A percentile compares a stretch with the other conserved stretches of the same genome.
These are phyloP conservation scores for Neonectria ditissima DNA, from an alignment of 2,329 filamentous ascomycete genomes.

Conservation along the genomic window DNA sequence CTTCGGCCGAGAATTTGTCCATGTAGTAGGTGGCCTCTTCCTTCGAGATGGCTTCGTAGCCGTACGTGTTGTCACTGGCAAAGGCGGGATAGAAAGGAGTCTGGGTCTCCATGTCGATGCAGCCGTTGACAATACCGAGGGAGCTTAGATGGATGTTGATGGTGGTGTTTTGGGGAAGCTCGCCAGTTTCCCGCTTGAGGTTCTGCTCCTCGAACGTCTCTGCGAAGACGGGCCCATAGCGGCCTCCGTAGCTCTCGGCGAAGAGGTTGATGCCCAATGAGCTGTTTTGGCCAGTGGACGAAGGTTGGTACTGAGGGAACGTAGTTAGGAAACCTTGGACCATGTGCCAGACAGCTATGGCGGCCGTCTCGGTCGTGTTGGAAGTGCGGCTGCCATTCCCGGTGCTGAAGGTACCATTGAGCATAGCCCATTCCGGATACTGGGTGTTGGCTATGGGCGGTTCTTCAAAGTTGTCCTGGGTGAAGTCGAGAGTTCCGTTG, in stretches of 20 bases:
- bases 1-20: slow-evolving; percentile 45
- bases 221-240: slow-evolving; percentile 76
- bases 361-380: slow-evolving; percentile 68
- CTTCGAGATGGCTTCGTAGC: slow-evolving; percentile 66
- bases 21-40: slow-evolving; percentile 62
- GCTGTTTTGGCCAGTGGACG: slow-evolving; percentile 50
- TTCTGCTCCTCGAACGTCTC: slow-evolving; percentile 72
- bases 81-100: slow-evolving; percentile 67
- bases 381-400: slow-evolving; percentile 60
- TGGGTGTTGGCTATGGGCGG: slow-evolving; percentile 37
- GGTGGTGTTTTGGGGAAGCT: slow-evolving; percentile 61
- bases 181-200: slow-evolving; percentile 61
- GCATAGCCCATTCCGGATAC: slow-evolving; percentile 51
- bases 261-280: slow-evolving; percentile 72
- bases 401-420: slow-evolving; percentile 76
- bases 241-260: slow-evolving; percentile 77
- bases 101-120: slow-evolving; percentile 74
- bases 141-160: slow-evolving; percentile 71
- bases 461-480: slow-evolving; percentile 52
- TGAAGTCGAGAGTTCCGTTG: slow-evolving; percentile 68
- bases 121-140: slow-evolving; percentile 78
- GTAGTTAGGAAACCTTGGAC: slow-evolving; percentile 69
- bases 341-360: slow-evolving; percentile 74
- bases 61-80: slow-evolving; percentile 74
- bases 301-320: slow-evolving; percentile 69